Percentiles rank a stretch among this genome's conserved stretches.
phyloP scores from a whole-genome alignment of 2,329 filamentous ascomycete species.

The Claviceps sorghi region DNA sequence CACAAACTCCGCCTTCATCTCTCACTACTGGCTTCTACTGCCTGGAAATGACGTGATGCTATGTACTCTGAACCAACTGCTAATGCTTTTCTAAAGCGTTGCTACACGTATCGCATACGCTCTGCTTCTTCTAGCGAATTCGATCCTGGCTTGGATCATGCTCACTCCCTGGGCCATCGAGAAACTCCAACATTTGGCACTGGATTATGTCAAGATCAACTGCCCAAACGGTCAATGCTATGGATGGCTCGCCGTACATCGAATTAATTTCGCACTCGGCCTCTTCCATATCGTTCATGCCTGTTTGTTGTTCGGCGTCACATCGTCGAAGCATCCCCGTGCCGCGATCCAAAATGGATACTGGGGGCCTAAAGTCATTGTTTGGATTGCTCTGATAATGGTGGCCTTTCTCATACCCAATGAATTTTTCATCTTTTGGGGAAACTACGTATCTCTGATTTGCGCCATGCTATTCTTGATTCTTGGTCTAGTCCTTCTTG shows the following conservation, averaged over 20 bases:
- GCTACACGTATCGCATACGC: constrained; percentile 95
- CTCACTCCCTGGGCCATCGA: constrained; percentile 97
- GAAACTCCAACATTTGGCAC: constrained; percentile 78
- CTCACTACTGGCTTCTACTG: neutral
- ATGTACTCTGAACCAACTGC: too few relatives aligned
- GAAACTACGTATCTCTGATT: constrained; percentile 79
- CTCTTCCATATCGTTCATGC: constrained; percentile 85
- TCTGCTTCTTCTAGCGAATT: constrained; percentile 88
- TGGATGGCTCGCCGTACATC: constrained; percentile 90
- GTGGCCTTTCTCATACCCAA: constrained; percentile 94
- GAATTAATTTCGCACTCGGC: constrained; percentile 94
- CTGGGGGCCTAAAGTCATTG: constrained; percentile 91
- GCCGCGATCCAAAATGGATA: constrained; percentile 93
- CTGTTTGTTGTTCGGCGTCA: constrained; percentile 71
- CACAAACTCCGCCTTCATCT: neutral
- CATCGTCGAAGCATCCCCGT: constrained; percentile 72
- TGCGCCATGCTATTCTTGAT: constrained; percentile 89
- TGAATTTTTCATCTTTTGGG: constrained; percentile 86
- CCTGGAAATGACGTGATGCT: neutral
- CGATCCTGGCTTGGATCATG: constrained; percentile 96
- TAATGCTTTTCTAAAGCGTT: constrained; percentile 42
- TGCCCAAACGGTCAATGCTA: constrained; percentile 85
- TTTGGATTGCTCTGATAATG: constrained; percentile 76
- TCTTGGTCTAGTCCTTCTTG: constrained; percentile 78
- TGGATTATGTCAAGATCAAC: constrained; percentile 92